phyloP scores from a whole-genome alignment of 306 rosid genomes.

The Quercus aquifolioides region DNA sequence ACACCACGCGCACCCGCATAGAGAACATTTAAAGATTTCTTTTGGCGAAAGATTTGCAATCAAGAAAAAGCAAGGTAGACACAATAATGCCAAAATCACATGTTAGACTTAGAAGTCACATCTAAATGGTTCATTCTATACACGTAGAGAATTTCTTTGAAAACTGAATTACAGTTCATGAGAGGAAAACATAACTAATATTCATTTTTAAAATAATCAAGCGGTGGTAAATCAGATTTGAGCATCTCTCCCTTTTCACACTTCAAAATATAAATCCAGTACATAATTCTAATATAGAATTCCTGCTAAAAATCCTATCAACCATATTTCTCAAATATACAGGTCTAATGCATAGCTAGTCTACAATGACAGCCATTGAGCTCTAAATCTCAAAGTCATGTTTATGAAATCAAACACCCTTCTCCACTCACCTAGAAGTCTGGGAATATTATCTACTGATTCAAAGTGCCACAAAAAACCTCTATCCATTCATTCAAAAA shows the following conservation, averaged over 20 bases:
- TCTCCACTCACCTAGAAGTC: background rate
- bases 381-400: background rate
- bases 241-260: background rate
- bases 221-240: background rate
- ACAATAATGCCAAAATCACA: background rate
- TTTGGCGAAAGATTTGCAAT: background rate
- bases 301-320: background rate
- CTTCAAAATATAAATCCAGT: background rate
- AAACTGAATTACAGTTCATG: background rate
- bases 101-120: background rate
- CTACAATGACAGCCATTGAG: background rate
- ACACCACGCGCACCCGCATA: too few relatives aligned
- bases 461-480: background rate
- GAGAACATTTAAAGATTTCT: background rate
- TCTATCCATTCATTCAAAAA: background rate
- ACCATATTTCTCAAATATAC: background rate
- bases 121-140: background rate
- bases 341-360: background rate
- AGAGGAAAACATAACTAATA: background rate
- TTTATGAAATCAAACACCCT: background rate
- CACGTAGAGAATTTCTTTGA: background rate
- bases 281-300: background rate
- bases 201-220: background rate
- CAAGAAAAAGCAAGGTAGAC: background rate
- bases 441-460: background rate